Evolutionary conservation across 345 rosid genomes (phyloP), one percentile per base, ranked within the genome.

Genomic region (Arabidopsis arenosa): DNA sequence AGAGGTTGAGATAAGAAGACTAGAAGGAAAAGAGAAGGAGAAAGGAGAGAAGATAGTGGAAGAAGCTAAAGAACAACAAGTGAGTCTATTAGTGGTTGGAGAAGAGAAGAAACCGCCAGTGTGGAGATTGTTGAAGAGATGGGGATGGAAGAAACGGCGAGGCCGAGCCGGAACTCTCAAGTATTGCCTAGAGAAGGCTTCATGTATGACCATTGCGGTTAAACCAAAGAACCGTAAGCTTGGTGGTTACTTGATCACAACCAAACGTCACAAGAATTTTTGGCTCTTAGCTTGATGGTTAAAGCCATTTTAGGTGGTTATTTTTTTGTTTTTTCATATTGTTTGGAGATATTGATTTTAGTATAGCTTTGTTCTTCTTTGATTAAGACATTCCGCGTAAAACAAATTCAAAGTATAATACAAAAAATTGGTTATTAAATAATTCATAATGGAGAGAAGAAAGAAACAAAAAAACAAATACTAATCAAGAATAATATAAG

Each of bases 201-300:
- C 84, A 9, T 90, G 98, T 83, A 85, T 91, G 93, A 81, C 98
- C 5, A 84, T 91, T 60, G 96, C 91, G 0, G 96, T 89, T 45
- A 84, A 93, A 79, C 86, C 87, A 61, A 90, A 91, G 84, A 87
- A 83, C 78, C 87, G 80, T 65, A 84, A 84, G 68, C 85, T 82
- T 62, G 97, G 97, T 28, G 97, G 97, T 45, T 91, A 91, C 82
- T 80, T 87, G 86, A 93, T 93, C 81, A 91, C 98, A 69, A 93
- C 96, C 18, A 91, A 91, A 69, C 85, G 96, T 47, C 98, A 89
- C 82, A 91, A 88, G 43, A 88, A 88, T 2, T 93, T 93, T 73
- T 91, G 97, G 98, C 96, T 88, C 68, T 69, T 91, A 78, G 97
- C 97, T 81, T 93, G 80, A 80, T 5, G 12, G 2, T 14, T 62